Base-by-base conservation (phyloP, 192 early-diverging fungal genomes). In the Coemansia guatemalensis region DNA sequence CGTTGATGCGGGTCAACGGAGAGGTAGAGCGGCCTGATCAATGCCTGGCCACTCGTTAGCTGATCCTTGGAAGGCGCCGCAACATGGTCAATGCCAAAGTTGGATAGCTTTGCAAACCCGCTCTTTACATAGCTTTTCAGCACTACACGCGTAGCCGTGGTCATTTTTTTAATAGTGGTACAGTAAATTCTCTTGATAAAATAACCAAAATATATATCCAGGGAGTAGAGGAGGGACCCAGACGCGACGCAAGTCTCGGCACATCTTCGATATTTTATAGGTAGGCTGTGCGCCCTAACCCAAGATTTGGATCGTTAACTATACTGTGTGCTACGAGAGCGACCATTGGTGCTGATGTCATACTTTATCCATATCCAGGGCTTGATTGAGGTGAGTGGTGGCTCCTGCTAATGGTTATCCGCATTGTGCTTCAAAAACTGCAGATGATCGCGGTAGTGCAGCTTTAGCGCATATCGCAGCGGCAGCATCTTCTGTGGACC, bases 1-100 rank as follows among this genome's bases (percentile, higher is more conserved):
- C 84, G 77, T 86, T 88, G 87, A 73, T 92, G 92, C 3, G 88
- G 90, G 63, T 93, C 90, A 17, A 91, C 64, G 1, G 88, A 91
- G 33, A 90, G 55, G 67, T 81, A 89, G n/a, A 89, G 82, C 56
- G 82, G 84, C 27, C 85, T 86, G 4, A 90, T 23, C n/a, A 90
- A 53, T 0, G 70, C 62, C 49, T 76, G 64, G 47, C 50, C 41
- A 2, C 57, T 60, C 12, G 56, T 54, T 18, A 75, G 74, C 56
- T 68, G 62, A 21, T 60, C 62, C 21, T 53, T 64, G 35, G 53
- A 61, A 7, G 72, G 72, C 41, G 63, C 49, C 0, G 53, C 22
- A 0, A 56, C 21, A 23, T 55, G 54, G 32, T 65, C 67, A 24
- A 74, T 30, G 21, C 26, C 47, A 53, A 74, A 74, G 59, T 74